A percentile compares a stretch with the other conserved stretches of the same genome.
These are phyloP conservation scores for Alternaria ethzedia DNA, from an alignment of 2,329 filamentous ascomycete species.

Conservation along the genomic window DNA sequence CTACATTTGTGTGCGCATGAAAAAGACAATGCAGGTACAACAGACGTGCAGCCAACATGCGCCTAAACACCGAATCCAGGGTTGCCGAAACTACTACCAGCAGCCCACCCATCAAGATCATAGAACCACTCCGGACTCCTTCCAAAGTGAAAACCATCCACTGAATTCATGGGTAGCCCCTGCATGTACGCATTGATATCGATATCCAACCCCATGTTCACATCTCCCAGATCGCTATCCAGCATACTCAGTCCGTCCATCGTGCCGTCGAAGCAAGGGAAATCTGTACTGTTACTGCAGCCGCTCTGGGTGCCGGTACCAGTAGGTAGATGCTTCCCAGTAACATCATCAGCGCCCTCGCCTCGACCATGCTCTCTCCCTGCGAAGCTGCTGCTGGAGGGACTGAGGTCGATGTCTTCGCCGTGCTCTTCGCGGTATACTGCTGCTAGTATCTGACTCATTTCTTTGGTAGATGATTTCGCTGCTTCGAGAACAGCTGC, in stretches of 20 bases:
- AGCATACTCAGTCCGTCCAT: slow-evolving; percentile 5
- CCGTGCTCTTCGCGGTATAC: slow-evolving; percentile 29
- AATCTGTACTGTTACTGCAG: not conserved
- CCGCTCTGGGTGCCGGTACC: not conserved
- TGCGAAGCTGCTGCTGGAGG: not conserved
- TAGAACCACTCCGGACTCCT: slow-evolving; percentile 17
- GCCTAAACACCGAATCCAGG: not conserved
- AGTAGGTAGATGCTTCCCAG: not conserved
- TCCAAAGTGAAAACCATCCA: slow-evolving; percentile 2
- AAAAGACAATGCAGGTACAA: not conserved
- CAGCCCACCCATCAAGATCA: slow-evolving; percentile 10
- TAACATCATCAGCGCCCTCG: slow-evolving; percentile 12
- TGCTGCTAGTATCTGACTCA: slow-evolving; percentile 18
- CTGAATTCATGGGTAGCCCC: not conserved
- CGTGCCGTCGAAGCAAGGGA: not conserved
- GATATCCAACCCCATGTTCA: slow-evolving; percentile 1
- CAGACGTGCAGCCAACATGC: not conserved
- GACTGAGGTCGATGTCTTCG: slow-evolving; percentile 26
- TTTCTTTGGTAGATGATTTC: slow-evolving; percentile 18
- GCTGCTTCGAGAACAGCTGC: slow-evolving; percentile 26
- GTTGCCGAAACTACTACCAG: not conserved
- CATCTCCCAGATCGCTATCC: not conserved
- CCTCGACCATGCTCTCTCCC: slow-evolving; percentile 18
- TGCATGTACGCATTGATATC: slow-evolving; percentile 9
- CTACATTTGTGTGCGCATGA: not conserved